Base-by-base conservation (phyloP, 2,329 filamentous ascomycete genomes). In the Colletotrichum salicis region DNA sequence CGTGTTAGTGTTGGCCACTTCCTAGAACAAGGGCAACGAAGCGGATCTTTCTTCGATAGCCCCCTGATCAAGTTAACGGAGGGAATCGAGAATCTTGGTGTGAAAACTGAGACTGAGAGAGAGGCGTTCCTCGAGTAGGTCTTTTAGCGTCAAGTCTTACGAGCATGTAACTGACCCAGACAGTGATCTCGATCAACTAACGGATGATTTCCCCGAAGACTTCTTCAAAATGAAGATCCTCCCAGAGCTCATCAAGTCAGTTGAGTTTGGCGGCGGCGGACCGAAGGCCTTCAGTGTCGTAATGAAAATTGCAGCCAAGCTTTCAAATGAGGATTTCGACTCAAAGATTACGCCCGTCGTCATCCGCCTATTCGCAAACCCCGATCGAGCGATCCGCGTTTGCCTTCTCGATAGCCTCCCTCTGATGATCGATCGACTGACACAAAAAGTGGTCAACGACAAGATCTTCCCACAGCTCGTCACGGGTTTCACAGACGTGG, bases 141-240 rank as follows among this genome's bases (percentile, higher is more conserved):
- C n/a, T 6, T 31, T 22, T 24, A 1, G 19, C 19, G 41, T 48
- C 19, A 12, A 48, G 24, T 31, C 19, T 1, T 2, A 3, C 41
- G 27, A 19, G 29, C 5, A 45, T 19, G 22, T 55, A n/a, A 19
- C 19, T 72, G 73, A 73, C 79, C 84, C 59, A 76, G 73, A 88
- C 54, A 88, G 86, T 66, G 94, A 97, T 77, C 88, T 99, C 6
- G 94, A 97, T 75, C 88, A 93, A 71, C 87, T 98, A 5, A 93
- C 94, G 0, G 94, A 98, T 75, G 95, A 99, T 80, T 98, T 98
- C 73, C 96, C 96, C 0, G 96, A 98, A 79, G 96, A 98, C 71
- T 99, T 97, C 81, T 97, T 98, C 86, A 97, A 97, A 80, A 93
- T 97, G 88, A 99, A 98, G 79, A 91, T 99, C 4, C 86, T 99